Evolutionary conservation across 768 basidiomycete species (phyloP), one percentile per base, ranked within the genome.

Genomic region (Lactarius sanguifluus): DNA sequence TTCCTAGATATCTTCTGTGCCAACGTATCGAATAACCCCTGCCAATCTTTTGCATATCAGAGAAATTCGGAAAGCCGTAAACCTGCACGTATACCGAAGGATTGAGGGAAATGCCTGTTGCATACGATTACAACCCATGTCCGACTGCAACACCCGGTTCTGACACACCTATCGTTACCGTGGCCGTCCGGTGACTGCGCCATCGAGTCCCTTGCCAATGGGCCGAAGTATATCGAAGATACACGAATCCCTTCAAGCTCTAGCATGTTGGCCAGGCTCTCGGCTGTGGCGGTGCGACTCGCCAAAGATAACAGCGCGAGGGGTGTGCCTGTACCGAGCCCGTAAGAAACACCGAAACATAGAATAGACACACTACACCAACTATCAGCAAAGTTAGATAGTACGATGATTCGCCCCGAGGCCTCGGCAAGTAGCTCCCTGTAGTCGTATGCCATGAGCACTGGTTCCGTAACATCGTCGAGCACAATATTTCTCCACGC

Each of bases 391-490:
- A 73, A 72, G 45, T 64, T 64, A n/a, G 73, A 65, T 47, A 75
- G 57, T 34, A 77, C 60, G 43, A 77, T 71, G 4, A 77, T 70
- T 54, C 76, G 69, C 32, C 76, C 76, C n/a, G 75, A 69, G 30
- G 75, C 71, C 52, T 72, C 66, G 43, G 65, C 55, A 57, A 77
- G 74, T 69, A 75, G 5, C 28, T 69, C 59, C 52, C 69, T 61
- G 70, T 76, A 77, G 62, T 74, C 75, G 13, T 71, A 64, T 28
- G 73, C 69, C 64, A 76, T 67, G 52, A 72, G 62, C 20, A 74
- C 61, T 13, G 76, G 76, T 43, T 74, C 73, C 58, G 69, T 72
- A 47, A 75, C 64, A 38, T 66, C 68, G n/a, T 72, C 67, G 15
- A 67, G 67, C 6, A 72, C 68, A 18, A 66, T 63, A 65, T 70